A percentile compares a stretch with the other conserved stretches of the same genome.
phyloP scores from a whole-genome alignment of 208 protist species.

The Leishmania martiniquensis region DNA sequence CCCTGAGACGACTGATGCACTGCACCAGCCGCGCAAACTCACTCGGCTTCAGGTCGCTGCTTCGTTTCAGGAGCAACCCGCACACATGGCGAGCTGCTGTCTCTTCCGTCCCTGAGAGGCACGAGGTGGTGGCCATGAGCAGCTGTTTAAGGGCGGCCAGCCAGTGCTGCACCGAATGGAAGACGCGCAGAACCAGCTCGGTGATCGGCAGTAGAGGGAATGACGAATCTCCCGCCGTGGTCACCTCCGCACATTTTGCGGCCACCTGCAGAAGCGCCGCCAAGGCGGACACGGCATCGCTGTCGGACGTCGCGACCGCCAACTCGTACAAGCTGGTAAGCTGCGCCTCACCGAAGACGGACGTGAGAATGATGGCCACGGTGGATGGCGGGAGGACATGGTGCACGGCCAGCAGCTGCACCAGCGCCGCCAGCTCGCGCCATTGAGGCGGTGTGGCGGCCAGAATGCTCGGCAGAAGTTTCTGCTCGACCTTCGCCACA shows the following conservation, averaged over 20 bases:
- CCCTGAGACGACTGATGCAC: conserved; percentile 49
- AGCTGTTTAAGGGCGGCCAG: conserved; percentile 20
- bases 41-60: conserved; percentile 45
- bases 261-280: conserved; percentile 2
- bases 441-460: conserved; percentile 9
- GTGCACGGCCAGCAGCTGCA: conserved; percentile 46
- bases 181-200: conserved; percentile 19
- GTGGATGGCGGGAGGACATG: conserved; percentile 37
- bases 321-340: conserved; percentile 8
- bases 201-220: conserved; percentile 9
- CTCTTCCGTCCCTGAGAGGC: neutral
- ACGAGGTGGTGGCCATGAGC: neutral
- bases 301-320: neutral
- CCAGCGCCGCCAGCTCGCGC: conserved; percentile 34
- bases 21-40: conserved; percentile 74
- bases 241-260: neutral
- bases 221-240: neutral
- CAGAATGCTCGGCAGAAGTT: conserved; percentile 43
- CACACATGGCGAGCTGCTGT: conserved; percentile 26
- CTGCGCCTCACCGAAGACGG: conserved; percentile 30
- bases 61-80: conserved; percentile 33
- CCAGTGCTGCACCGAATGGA: conserved; percentile 14
- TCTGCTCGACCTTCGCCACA: conserved; percentile 45
- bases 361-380: conserved; percentile 16
- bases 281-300: conserved; percentile 6